Percentiles rank a stretch among this genome's conserved stretches.
Conservation (phyloP, 257 asterid species). For the Primulina eburnea region DNA sequence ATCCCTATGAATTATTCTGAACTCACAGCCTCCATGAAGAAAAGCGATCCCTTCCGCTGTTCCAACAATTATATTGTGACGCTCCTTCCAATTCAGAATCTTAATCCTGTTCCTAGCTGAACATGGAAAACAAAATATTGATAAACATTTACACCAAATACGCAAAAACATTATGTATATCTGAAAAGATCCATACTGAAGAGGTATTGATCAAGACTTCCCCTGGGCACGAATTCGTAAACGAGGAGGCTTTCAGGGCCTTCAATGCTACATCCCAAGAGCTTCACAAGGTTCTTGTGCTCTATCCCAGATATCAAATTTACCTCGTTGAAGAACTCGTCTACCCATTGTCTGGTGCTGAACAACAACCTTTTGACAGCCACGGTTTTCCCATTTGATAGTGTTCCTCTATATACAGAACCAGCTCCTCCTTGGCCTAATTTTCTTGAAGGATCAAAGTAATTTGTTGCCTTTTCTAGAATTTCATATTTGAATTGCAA, state of each 20-base stretch:
- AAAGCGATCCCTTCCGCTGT: constrained; percentile 81
- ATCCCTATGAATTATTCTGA: constrained; percentile 79
- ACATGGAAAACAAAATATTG: no score
- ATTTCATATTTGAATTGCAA: constrained; percentile 75
- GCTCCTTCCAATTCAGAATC: constrained; percentile 69
- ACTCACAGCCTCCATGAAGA: constrained; percentile 61
- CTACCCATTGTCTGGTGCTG: constrained; percentile 90
- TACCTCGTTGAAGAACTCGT: constrained; percentile 90
- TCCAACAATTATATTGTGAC: constrained; percentile 64
- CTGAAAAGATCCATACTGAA: no score
- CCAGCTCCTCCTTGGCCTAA: constrained; percentile 95
- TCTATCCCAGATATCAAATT: constrained; percentile 74
- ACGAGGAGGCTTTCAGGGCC: constrained; percentile 92
- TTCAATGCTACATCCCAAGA: constrained; percentile 90
- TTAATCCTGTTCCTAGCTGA: constrained; percentile 34
- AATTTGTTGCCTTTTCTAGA: constrained; percentile 82
- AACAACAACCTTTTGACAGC: constrained; percentile 85
- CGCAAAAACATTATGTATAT: no score
- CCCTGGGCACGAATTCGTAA: constrained; percentile 67
- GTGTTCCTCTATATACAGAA: constrained; percentile 65
- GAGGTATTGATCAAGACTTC: constrained; percentile 65
- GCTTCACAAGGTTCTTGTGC: constrained; percentile 91
- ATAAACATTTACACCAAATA: no score
- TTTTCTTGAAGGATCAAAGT: constrained; percentile 55
- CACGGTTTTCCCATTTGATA: constrained; percentile 56